Percentiles rank a stretch among this genome's conserved stretches.
Evolutionary conservation across 1,284 basidiomycete species (phyloP).

Genomic region (Fistulinella cinereoalba): DNA sequence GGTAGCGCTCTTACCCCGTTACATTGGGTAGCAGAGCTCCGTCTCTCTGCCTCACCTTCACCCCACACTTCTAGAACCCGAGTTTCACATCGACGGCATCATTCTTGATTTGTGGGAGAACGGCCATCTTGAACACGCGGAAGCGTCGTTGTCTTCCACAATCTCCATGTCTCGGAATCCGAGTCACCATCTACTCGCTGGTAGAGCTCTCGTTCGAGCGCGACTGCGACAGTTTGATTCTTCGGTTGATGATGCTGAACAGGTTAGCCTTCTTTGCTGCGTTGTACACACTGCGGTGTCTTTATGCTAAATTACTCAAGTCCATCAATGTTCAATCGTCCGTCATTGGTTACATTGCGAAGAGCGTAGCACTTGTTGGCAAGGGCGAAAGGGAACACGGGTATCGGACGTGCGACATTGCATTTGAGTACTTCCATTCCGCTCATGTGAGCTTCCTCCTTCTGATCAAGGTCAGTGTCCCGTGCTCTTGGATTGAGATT

Average conservation of each 20-base stretch:
- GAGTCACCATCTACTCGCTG: background rate
- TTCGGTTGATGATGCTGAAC: background rate
- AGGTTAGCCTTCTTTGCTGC: background rate
- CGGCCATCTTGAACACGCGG: background rate
- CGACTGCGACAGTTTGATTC: background rate
- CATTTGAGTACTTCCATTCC: no score
- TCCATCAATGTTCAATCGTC: background rate
- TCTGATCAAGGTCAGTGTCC: no score
- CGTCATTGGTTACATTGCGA: background rate
- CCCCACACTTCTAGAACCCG: no score
- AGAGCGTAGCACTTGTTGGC: background rate
- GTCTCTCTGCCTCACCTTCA: no score
- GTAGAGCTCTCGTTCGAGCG: background rate
- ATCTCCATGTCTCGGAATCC: background rate
- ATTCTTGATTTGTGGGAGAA: background rate
- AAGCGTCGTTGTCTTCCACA: background rate
- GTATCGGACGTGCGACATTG: background rate
- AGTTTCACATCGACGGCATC: no score
- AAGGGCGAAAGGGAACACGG: background rate
- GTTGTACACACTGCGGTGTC: background rate
- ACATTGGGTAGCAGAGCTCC: no score
- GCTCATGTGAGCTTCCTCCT: no score
- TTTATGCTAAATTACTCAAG: background rate
- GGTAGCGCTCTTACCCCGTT: no score
- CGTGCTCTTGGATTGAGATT: background rate